A percentile compares a stretch with the other conserved stretches of the same genome.
Conservation (phyloP, 768 basidiomycete genomes). For the Rhizopogon sp. region DNA sequence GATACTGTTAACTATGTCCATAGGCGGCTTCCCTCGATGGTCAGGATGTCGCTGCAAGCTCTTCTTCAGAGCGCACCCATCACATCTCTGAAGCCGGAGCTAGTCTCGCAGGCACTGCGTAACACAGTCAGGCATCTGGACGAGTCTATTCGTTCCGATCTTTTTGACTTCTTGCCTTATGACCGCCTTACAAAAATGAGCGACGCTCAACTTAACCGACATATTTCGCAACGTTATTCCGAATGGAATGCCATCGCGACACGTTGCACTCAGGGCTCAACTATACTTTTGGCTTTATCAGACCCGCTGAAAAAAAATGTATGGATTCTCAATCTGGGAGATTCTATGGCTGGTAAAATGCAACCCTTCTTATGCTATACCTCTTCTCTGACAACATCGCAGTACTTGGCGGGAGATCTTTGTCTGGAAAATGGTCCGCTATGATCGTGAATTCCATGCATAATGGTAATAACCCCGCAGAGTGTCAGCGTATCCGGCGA, state of each 20-base stretch:
- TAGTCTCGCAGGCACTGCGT: constrained; percentile 34
- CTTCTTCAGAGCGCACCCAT: constrained; percentile 22
- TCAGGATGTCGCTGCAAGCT: constrained; percentile 34
- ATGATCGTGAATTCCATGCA: constrained; percentile 22
- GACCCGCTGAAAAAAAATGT: constrained; percentile 23
- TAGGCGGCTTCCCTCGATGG: constrained; percentile 34
- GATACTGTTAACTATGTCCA: constrained; percentile 42
- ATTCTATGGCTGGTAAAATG: constrained; percentile 28
- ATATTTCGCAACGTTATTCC: constrained; percentile 31
- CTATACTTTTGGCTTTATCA: constrained; percentile 26
- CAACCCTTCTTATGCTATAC: not conserved
- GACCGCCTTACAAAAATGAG: constrained; percentile 30
- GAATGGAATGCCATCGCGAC: constrained; percentile 31
- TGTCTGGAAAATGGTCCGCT: constrained; percentile 16
- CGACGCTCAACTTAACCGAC: constrained; percentile 33
- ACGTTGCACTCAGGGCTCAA: constrained; percentile 28
- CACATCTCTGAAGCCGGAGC: constrained; percentile 21
- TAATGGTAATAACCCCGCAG: constrained; percentile 24
- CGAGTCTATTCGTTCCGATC: constrained; percentile 35
- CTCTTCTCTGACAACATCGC: constrained; percentile 1
- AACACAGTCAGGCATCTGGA: constrained; percentile 38
- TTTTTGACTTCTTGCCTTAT: constrained; percentile 39
- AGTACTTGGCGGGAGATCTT: constrained; percentile 20
- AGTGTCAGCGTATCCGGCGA: constrained; percentile 20
- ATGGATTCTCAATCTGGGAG: constrained; percentile 31